phyloP scores from a whole-genome alignment of 192 early-diverging fungal genomes.

The Entomortierella lignicola region DNA sequence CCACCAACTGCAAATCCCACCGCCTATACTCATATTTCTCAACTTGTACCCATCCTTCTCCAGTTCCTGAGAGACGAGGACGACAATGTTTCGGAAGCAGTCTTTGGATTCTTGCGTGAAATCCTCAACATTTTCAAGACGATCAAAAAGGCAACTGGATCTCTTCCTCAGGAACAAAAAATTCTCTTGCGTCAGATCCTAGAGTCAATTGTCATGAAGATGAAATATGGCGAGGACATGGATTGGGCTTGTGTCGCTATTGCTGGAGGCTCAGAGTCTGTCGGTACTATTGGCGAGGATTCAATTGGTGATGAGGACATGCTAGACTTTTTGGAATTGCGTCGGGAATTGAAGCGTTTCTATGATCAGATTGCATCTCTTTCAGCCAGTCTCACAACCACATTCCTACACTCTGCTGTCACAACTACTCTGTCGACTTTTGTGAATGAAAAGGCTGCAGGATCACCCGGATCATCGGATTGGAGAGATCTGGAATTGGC shows the following conservation, averaged over 20 bases:
- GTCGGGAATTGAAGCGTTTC: conserved; percentile 67
- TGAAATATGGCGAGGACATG: conserved; percentile 91
- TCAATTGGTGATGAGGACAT: conserved; percentile 56
- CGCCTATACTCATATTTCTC: conserved; percentile 75
- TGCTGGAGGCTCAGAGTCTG: conserved; percentile 43
- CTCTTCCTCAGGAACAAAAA: conserved; percentile 58
- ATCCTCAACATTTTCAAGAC: conserved; percentile 72
- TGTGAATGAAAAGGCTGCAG: conserved; percentile 55
- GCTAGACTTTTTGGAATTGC: conserved; percentile 62
- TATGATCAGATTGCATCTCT: conserved; percentile 82
- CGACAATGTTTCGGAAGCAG: conserved; percentile 81
- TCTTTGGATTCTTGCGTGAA: conserved; percentile 82
- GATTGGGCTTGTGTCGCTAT: conserved; percentile 65
- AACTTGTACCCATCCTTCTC: conserved; percentile 82
- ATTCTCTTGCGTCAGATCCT: conserved; percentile 68
- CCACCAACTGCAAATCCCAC: conserved; percentile 57
- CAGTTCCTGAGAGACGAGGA: conserved; percentile 84
- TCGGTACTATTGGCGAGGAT: conserved; percentile 44
- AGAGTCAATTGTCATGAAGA: conserved; percentile 80
- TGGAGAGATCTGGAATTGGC: conserved; percentile 85
- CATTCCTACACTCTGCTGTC: conserved; percentile 71
- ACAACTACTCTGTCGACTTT: conserved; percentile 70
- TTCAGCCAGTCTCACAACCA: conserved; percentile 68
- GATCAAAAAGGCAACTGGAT: conserved; percentile 62
- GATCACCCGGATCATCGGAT: conserved; percentile 43